Evolutionary conservation across 176 grass and related monocot genomes (phyloP).

Genomic region (Chloris gayana): DNA sequence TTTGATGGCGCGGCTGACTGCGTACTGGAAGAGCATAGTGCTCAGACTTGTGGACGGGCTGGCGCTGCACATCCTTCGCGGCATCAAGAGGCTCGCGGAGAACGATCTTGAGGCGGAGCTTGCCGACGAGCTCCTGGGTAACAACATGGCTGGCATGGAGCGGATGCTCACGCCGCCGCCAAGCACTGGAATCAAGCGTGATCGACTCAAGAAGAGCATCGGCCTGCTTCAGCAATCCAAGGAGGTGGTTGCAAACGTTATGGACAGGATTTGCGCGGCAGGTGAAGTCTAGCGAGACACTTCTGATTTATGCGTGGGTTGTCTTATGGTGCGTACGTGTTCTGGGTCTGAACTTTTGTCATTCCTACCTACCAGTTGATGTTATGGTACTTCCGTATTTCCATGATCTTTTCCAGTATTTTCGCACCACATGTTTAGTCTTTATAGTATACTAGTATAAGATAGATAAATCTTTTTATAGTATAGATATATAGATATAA

Average conservation of each 20-base stretch:
- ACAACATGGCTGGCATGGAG: conserved; percentile 37
- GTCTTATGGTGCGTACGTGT: background rate
- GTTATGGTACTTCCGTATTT: too few species aligned
- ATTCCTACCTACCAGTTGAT: background rate
- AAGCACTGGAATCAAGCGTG: background rate
- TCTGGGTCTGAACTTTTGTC: too few species aligned
- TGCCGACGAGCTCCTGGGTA: conserved; percentile 13
- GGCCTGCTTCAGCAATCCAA: conserved; percentile 52
- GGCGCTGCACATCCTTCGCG: conserved; percentile 41
- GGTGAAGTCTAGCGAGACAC: conserved; percentile 10
- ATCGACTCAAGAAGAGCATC: conserved; percentile 50
- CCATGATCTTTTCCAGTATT: background rate
- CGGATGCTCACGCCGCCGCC: conserved; percentile 46
- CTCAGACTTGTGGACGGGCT: conserved; percentile 48
- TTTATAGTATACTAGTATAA: too few species aligned
- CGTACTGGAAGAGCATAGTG: conserved; percentile 55
- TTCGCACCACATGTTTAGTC: too few species aligned
- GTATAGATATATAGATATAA: too few species aligned
- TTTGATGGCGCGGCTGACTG: conserved; percentile 36
- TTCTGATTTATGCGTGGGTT: background rate
- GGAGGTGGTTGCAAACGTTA: conserved; percentile 38
- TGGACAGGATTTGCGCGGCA: conserved; percentile 39
- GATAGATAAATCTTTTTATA: too few species aligned
- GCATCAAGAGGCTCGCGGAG: conserved; percentile 46
- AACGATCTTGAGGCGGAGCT: conserved; percentile 46